Percentiles rank a stretch among this genome's conserved stretches.
Evolutionary conservation across 306 rosid species (phyloP).

Genomic region (Aeschynomene evenia): DNA sequence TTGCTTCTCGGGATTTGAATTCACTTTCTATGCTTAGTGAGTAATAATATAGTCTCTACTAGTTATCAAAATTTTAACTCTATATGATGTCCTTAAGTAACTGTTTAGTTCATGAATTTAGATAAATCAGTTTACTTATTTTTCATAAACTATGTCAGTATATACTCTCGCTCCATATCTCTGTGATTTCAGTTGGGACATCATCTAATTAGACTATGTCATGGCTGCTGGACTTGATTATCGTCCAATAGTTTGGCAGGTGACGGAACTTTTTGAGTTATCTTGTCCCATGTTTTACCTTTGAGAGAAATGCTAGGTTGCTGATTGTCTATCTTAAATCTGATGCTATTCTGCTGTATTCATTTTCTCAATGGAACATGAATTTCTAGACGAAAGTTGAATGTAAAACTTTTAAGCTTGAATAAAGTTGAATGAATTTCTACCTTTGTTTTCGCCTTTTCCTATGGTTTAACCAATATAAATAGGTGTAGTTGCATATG

Average conservation of each 20-base stretch:
- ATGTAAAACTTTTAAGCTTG: not conserved
- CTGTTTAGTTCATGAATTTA: slow-evolving; percentile 20
- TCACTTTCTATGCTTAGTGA: not conserved
- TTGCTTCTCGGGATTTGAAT: slow-evolving; percentile 21
- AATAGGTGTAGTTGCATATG: slow-evolving; percentile 15
- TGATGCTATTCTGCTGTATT: not conserved
- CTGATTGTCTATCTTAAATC: slow-evolving; percentile 8
- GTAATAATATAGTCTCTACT: not conserved
- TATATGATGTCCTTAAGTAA: slow-evolving; percentile 9
- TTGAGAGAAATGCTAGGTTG: slow-evolving; percentile 1
- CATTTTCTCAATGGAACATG: not conserved
- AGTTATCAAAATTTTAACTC: not conserved
- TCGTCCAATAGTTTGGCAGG: slow-evolving; percentile 98
- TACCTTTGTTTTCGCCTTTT: not conserved
- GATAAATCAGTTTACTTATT: not conserved
- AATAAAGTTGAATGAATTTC: slow-evolving; percentile 3
- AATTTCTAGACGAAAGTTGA: not conserved
- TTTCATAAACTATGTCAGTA: not conserved
- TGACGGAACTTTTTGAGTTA: slow-evolving; percentile 27
- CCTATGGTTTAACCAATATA: slow-evolving; percentile 17
- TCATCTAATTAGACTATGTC: slow-evolving; percentile 91
- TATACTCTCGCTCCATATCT: slow-evolving; percentile 8
- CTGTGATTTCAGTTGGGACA: slow-evolving; percentile 87
- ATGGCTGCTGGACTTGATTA: slow-evolving; percentile 93
- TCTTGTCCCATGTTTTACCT: not conserved